phyloP scores from a whole-genome alignment of 2,329 filamentous ascomycete species.

The Botrytis sinoallii region DNA sequence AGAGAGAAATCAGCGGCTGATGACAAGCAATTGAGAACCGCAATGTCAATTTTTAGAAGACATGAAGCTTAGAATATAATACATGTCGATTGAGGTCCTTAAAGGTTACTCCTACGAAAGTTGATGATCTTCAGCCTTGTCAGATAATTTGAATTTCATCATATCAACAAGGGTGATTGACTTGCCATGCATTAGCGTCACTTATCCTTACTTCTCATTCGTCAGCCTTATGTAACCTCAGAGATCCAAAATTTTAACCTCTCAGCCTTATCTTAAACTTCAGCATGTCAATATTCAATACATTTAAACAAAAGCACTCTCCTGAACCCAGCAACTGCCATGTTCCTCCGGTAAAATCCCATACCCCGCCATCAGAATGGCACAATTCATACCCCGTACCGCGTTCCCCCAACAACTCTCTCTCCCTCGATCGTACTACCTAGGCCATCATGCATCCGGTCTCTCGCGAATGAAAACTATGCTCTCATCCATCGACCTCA shows the following conservation, averaged over 20 bases:
- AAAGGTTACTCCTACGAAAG: neutral
- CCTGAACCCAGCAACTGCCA: neutral
- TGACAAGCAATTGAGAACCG: neutral
- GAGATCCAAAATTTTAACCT: constrained; percentile 18
- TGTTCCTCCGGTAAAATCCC: constrained; percentile 24
- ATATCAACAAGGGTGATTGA: neutral
- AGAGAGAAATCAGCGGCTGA: neutral
- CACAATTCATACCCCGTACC: constrained; percentile 67
- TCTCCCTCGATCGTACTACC: constrained; percentile 85
- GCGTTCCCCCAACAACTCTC: constrained; percentile 69
- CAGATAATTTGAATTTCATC: neutral
- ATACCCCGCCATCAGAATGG: constrained; percentile 24
- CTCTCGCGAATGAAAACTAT: constrained; percentile 77
- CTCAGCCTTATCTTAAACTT: constrained; percentile 31
- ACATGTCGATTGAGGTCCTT: neutral
- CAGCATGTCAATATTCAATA: constrained; percentile 29
- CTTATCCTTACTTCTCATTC: neutral
- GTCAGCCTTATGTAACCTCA: constrained; percentile 19
- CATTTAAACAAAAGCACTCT: neutral
- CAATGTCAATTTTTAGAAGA: neutral
- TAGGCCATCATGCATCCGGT: constrained; percentile 86
- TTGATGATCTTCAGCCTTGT: neutral
- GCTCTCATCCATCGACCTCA: constrained; percentile 76
- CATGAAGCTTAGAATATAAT: neutral
- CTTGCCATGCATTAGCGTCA: neutral